phyloP scores from a whole-genome alignment of 1,284 basidiomycete genomes.

The Neonothopanus nambi region DNA sequence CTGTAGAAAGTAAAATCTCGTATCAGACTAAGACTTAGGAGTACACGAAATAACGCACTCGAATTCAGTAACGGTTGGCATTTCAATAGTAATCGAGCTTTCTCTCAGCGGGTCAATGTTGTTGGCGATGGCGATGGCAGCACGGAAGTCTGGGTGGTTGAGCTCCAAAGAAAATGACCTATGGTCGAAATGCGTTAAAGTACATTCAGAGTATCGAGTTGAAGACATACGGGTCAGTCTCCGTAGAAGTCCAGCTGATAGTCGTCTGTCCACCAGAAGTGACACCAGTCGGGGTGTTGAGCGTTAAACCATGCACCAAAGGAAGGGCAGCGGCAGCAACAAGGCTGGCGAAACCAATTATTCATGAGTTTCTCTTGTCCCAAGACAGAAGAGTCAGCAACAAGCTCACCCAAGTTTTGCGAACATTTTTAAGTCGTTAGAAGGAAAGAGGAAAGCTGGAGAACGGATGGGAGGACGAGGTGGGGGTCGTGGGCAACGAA shows the following conservation, averaged over 20 bases:
- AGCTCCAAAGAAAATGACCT: constrained; percentile 41
- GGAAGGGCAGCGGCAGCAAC: constrained; percentile 10
- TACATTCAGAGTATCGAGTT: no score
- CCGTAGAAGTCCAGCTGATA: constrained; percentile 4
- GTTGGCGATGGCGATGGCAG: constrained; percentile 58
- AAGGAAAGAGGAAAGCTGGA: background rate
- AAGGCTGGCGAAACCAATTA: constrained; percentile 1
- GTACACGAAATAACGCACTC: constrained; percentile 38
- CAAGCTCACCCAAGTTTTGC: constrained; percentile 2
- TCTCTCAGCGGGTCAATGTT: constrained; percentile 43
- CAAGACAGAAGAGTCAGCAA: background rate
- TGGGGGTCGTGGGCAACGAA: background rate
- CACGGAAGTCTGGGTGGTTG: constrained; percentile 51
- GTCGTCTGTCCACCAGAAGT: constrained; percentile 1
- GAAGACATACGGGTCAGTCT: constrained; percentile 5
- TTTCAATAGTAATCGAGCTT: constrained; percentile 36
- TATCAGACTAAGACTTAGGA: background rate
- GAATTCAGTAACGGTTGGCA: constrained; percentile 49
- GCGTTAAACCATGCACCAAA: background rate
- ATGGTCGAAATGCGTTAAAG: background rate
- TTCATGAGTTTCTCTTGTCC: background rate
- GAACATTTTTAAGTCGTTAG: constrained; percentile 10
- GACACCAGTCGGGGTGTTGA: constrained; percentile 6
- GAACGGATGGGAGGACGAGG: background rate
- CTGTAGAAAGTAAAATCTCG: constrained; percentile 29